These are phyloP conservation scores for Bothriochloa decipiens DNA, from an alignment of 176 grass and related monocot species.

Conservation along the genomic window DNA sequence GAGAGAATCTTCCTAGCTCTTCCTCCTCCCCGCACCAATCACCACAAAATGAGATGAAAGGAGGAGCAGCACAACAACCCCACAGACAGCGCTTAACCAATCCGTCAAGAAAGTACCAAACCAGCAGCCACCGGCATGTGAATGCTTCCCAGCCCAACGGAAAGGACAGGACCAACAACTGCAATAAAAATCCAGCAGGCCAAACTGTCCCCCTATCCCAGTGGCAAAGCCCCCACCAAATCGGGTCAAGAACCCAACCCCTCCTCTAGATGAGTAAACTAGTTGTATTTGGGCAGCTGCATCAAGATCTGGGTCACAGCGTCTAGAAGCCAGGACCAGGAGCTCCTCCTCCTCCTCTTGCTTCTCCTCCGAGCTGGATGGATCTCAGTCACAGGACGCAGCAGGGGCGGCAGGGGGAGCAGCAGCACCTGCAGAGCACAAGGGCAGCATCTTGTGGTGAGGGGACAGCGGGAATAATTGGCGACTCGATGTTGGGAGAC, in stretches of 20 bases:
- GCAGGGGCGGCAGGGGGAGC: slow-evolving; percentile 30
- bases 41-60: slow-evolving; percentile 32
- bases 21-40: slow-evolving; percentile 35
- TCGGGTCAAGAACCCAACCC: slow-evolving; percentile 38
- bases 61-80: slow-evolving; percentile 55
- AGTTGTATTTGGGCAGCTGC: slow-evolving; percentile 17
- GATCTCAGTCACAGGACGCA: slow-evolving; percentile 45
- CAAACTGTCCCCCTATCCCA: slow-evolving; percentile 50
- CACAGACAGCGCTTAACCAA: slow-evolving; percentile 55
- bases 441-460: slow-evolving; percentile 72
- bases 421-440: slow-evolving; percentile 62
- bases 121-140: slow-evolving; percentile 43
- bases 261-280: slow-evolving; percentile 65
- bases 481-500: slow-evolving; percentile 77
- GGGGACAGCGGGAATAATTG: slow-evolving; percentile 80
- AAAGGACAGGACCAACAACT: slow-evolving; percentile 54
- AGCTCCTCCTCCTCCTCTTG: background rate
- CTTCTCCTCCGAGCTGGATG: slow-evolving; percentile 48
- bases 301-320: slow-evolving; percentile 63
- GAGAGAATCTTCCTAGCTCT: slow-evolving; percentile 11
- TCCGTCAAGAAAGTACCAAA: slow-evolving; percentile 59
- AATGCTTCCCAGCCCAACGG: slow-evolving; percentile 44
- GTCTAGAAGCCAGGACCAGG: slow-evolving; percentile 46
- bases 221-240: slow-evolving; percentile 57
- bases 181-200: slow-evolving; percentile 52